Conservation (phyloP, 257 asterid genomes). For the Solanum virginianum region DNA sequence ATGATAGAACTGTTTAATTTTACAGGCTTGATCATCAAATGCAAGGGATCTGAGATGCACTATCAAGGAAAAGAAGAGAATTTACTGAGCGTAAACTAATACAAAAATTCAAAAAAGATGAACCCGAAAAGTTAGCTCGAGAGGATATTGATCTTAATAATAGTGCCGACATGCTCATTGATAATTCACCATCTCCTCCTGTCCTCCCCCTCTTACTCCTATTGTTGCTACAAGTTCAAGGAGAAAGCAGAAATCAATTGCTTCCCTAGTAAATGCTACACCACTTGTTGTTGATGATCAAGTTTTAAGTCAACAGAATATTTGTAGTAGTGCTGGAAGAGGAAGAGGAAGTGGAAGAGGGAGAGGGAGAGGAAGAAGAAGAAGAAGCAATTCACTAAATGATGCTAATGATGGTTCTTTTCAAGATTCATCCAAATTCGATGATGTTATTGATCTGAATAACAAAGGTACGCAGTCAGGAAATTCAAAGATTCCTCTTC, state of each 20-base stretch:
- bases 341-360: neutral
- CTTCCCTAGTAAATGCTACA: neutral
- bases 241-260: constrained; percentile 6
- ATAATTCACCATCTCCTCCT: neutral
- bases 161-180: neutral
- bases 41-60: neutral
- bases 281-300: neutral
- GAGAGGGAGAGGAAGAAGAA: constrained; percentile 1
- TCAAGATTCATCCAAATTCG: neutral
- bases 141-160: neutral
- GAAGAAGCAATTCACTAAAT: neutral
- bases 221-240: neutral
- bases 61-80: neutral
- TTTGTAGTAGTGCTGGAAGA: neutral
- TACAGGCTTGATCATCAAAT: constrained; percentile 5
- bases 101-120: neutral
- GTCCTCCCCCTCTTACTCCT: neutral
- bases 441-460: neutral
- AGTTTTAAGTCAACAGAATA: neutral
- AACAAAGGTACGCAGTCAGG: neutral
- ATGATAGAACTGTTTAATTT: too few relatives aligned
- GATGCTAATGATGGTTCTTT: neutral
- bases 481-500: neutral
- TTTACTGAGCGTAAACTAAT: neutral
- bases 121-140: neutral